Percentiles rank a stretch among this genome's conserved stretches.
phyloP scores from a whole-genome alignment of 163 green algal genomes.

The Prototheca wickerhamii region DNA sequence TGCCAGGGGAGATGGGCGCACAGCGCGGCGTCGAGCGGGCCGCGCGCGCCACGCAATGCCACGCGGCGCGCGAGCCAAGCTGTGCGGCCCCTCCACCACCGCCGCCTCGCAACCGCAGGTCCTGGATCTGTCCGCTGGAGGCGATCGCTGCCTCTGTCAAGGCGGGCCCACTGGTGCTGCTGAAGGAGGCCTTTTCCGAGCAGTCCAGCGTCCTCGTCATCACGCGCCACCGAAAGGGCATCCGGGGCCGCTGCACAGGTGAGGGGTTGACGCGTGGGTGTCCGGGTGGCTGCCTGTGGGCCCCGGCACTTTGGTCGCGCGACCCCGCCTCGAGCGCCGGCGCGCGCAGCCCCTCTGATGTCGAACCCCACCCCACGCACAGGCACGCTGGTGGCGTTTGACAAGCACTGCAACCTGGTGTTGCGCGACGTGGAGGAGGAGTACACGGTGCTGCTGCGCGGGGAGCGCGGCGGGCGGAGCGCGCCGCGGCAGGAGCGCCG shows the following conservation, averaged over 20 bases:
- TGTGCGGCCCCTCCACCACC: too few relatives aligned
- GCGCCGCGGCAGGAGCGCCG: constrained; percentile 49
- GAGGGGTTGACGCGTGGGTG: background rate
- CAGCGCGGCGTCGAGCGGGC: constrained; percentile 1
- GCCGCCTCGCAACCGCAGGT: background rate
- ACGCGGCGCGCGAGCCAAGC: too few relatives aligned
- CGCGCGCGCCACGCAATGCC: background rate
- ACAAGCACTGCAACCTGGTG: constrained; percentile 96
- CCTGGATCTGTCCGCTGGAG: constrained; percentile 12
- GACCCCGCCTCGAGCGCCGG: background rate
- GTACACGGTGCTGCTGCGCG: constrained; percentile 23
- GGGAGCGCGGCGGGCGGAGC: constrained; percentile 13
- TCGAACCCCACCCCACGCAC: background rate
- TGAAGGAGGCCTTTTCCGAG: constrained; percentile 24
- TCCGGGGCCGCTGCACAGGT: constrained; percentile 43
- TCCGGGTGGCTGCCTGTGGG: background rate
- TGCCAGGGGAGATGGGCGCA: too few relatives aligned
- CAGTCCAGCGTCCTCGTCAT: constrained; percentile 40
- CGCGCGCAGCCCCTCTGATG: background rate
- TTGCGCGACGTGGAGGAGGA: constrained; percentile 86
- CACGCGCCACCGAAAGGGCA: constrained; percentile 53
- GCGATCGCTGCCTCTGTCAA: constrained; percentile 14
- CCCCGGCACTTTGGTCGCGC: too few relatives aligned
- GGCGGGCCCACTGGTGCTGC: constrained; percentile 39
- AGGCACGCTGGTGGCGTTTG: constrained; percentile 74